Percentiles rank a stretch among this genome's conserved stretches.
Evolutionary conservation across 2,329 filamentous ascomycete genomes (phyloP).

Genomic region (Colletotrichum zoysiae): DNA sequence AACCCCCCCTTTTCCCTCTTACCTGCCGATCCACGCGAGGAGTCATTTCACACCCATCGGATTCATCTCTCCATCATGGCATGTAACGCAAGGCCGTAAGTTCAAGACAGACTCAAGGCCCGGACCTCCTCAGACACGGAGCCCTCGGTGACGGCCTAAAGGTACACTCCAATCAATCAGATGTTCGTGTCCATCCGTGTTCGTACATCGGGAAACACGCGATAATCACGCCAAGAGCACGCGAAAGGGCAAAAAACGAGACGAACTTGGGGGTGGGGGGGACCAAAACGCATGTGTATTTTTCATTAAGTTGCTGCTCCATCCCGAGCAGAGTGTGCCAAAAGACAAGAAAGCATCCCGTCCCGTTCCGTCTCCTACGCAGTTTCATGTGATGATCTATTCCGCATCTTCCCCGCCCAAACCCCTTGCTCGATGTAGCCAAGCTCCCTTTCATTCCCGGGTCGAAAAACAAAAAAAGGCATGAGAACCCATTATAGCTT

Average conservation of each 20-base stretch:
- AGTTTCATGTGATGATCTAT: slow-evolving; percentile 33
- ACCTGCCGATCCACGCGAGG: no score
- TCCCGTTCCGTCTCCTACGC: slow-evolving; percentile 24
- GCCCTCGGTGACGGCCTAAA: background rate
- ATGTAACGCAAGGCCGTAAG: background rate
- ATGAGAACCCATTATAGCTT: slow-evolving; percentile 31
- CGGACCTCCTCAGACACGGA: background rate
- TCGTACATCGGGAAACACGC: background rate
- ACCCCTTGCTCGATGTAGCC: slow-evolving; percentile 30
- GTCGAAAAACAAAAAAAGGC: slow-evolving; percentile 28
- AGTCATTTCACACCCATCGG: background rate
- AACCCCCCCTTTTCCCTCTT: no score
- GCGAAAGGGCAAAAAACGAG: background rate
- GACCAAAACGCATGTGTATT: slow-evolving; percentile 23
- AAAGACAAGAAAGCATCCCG: slow-evolving; percentile 18
- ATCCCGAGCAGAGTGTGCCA: slow-evolving; percentile 26
- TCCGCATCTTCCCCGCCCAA: slow-evolving; percentile 18
- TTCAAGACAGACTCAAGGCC: slow-evolving; percentile 1
- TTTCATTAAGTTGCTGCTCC: slow-evolving; percentile 35
- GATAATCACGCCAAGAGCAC: background rate
- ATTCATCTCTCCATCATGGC: background rate
- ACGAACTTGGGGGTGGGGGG: slow-evolving; percentile 16
- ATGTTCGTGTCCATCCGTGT: background rate
- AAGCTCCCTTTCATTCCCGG: slow-evolving; percentile 34
- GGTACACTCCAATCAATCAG: background rate